phyloP scores from a whole-genome alignment of 306 rosid species.

The Rosa multiflora region DNA sequence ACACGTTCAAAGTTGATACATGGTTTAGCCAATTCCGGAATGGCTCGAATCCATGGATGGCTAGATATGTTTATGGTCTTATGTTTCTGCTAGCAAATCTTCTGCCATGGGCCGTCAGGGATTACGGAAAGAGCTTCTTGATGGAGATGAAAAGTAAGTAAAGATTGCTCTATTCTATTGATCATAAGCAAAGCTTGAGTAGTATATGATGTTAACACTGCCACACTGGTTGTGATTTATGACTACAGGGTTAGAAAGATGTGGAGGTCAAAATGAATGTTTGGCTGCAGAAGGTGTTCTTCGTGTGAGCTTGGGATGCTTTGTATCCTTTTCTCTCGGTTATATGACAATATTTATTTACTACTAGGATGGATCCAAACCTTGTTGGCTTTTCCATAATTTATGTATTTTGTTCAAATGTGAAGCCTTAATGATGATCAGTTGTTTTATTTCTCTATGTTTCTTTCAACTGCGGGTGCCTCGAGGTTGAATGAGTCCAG shows the following conservation, averaged over 20 bases:
- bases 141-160: conserved; percentile 59
- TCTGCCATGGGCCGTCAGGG: conserved; percentile 93
- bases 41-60: conserved; percentile 92
- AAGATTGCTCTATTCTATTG: conserved; percentile 3
- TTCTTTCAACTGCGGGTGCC: conserved; percentile 70
- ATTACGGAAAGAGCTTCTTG: conserved; percentile 55
- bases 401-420: conserved; percentile 9
- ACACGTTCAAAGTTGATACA: conserved; percentile 34
- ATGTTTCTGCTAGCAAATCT: conserved; percentile 68
- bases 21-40: conserved; percentile 71
- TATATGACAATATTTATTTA: not conserved
- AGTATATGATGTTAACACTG: conserved; percentile 1
- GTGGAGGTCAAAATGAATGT: conserved; percentile 65
- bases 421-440: conserved; percentile 59
- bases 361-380: not conserved
- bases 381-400: not conserved
- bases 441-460: conserved; percentile 83
- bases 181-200: not conserved
- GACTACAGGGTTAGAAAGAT: conserved; percentile 64
- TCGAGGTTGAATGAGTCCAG: conserved; percentile 59
- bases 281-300: conserved; percentile 91
- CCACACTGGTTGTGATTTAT: not conserved
- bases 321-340: conserved; percentile 64
- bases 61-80: conserved; percentile 87
- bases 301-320: conserved; percentile 95